Evolutionary conservation across 2,329 filamentous ascomycete genomes (phyloP).

Genomic region (Pestalotiopsis sp.): DNA sequence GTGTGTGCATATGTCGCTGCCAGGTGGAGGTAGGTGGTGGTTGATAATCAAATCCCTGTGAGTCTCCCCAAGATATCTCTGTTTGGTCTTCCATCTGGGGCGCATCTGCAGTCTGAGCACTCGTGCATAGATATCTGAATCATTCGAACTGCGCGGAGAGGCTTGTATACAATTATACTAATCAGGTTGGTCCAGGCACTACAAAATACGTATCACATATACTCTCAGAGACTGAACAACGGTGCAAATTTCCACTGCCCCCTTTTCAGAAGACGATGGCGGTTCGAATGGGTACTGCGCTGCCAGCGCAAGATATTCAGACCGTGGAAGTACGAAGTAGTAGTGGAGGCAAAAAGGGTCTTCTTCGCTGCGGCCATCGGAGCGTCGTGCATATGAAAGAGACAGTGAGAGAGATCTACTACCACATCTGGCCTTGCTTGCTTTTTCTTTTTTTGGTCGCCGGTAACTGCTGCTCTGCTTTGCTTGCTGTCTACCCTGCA

Average conservation of each 20-base stretch:
- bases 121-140: not conserved
- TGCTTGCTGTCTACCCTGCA: not conserved
- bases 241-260: not conserved
- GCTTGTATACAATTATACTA: not conserved
- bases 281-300: not conserved
- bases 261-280: not conserved
- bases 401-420: not conserved
- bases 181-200: too few relatives aligned
- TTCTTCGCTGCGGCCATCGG: not conserved
- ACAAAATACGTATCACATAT: too few relatives aligned
- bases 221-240: too few relatives aligned
- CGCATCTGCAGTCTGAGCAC: not conserved
- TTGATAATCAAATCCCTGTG: slow-evolving; percentile 19
- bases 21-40: slow-evolving; percentile 25
- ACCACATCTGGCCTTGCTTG: too few relatives aligned
- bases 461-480: not conserved
- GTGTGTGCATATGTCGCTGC: slow-evolving; percentile 17
- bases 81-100: slow-evolving; percentile 15
- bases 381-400: not conserved
- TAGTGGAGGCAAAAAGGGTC: not conserved
- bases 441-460: too few relatives aligned
- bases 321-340: not conserved
- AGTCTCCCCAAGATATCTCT: slow-evolving; percentile 24
- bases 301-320: not conserved
- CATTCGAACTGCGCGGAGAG: not conserved